Evolutionary conservation across 306 rosid species (phyloP).

Genomic region (Vigna trinervia): DNA sequence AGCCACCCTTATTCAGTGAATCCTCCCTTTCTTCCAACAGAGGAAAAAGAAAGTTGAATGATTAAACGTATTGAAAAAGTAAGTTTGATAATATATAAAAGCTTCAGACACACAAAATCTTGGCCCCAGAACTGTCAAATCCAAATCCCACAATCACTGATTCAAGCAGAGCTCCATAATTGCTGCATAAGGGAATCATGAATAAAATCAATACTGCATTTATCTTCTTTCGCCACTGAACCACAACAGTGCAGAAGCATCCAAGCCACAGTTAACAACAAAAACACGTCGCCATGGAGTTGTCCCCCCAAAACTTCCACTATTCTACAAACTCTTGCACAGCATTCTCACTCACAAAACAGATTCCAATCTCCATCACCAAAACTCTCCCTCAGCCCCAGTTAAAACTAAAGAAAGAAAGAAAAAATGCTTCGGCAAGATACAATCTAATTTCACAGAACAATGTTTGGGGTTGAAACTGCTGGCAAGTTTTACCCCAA

Average conservation of each 20-base stretch:
- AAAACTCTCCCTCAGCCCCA: slow-evolving; percentile 15
- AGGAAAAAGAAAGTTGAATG: slow-evolving; percentile 27
- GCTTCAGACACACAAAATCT: slow-evolving; percentile 51
- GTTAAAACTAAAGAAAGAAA: neutral
- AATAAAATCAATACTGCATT: slow-evolving; percentile 39
- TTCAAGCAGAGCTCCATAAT: slow-evolving; percentile 38
- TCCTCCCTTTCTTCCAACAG: slow-evolving; percentile 34
- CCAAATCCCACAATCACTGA: slow-evolving; percentile 46
- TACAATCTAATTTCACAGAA: slow-evolving; percentile 27
- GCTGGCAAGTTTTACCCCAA: slow-evolving; percentile 17
- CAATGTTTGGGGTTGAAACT: slow-evolving; percentile 25
- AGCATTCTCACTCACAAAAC: slow-evolving; percentile 13
- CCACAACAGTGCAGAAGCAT: slow-evolving; percentile 14
- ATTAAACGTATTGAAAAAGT: slow-evolving; percentile 49
- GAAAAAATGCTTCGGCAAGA: slow-evolving; percentile 1
- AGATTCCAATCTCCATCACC: neutral
- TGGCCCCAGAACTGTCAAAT: slow-evolving; percentile 39
- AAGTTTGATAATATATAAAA: slow-evolving; percentile 50
- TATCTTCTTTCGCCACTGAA: slow-evolving; percentile 45
- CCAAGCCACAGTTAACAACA: slow-evolving; percentile 9
- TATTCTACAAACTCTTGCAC: slow-evolving; percentile 35
- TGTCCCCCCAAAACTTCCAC: slow-evolving; percentile 36
- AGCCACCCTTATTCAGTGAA: slow-evolving; percentile 39
- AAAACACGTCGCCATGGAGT: slow-evolving; percentile 35
- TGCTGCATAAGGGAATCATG: slow-evolving; percentile 46